Conservation (phyloP, 257 asterid species). For the Cynanchum wilfordii region DNA sequence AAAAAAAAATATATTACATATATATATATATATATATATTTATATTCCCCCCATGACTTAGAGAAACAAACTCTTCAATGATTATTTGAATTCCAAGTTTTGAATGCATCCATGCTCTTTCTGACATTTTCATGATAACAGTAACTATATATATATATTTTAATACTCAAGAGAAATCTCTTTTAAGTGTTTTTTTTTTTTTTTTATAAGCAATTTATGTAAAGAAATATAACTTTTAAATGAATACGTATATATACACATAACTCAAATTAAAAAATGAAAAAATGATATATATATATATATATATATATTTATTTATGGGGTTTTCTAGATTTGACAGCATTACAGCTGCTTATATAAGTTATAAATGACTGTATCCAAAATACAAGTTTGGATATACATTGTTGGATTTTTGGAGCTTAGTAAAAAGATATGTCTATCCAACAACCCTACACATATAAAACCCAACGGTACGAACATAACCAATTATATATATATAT, state of each 20-base stretch:
- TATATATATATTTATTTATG: too few relatives aligned
- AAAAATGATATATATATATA: too few relatives aligned
- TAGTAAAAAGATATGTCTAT: background rate
- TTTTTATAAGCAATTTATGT: too few relatives aligned
- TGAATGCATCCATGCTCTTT: background rate
- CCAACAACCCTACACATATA: slow-evolving; percentile 4
- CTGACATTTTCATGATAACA: slow-evolving; percentile 5
- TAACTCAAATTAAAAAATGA: too few relatives aligned
- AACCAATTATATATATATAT: background rate
- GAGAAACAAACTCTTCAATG: slow-evolving; percentile 6
- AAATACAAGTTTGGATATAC: background rate
- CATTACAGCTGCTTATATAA: background rate
- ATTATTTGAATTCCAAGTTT: slow-evolving; percentile 14
- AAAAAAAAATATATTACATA: too few relatives aligned
- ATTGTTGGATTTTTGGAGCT: background rate
- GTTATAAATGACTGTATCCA: background rate
- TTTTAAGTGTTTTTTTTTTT: too few relatives aligned
- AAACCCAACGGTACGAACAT: background rate
- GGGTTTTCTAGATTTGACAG: background rate
- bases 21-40: slow-evolving; percentile 17
- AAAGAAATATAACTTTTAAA: too few relatives aligned
- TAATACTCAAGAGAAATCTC: too few relatives aligned
- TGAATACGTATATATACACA: too few relatives aligned
- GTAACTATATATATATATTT: background rate
- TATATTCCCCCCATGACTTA: background rate